A percentile compares a stretch with the other conserved stretches of the same genome.
Conservation (phyloP, 306 rosid genomes). For the Pterocarpus santalinus region DNA sequence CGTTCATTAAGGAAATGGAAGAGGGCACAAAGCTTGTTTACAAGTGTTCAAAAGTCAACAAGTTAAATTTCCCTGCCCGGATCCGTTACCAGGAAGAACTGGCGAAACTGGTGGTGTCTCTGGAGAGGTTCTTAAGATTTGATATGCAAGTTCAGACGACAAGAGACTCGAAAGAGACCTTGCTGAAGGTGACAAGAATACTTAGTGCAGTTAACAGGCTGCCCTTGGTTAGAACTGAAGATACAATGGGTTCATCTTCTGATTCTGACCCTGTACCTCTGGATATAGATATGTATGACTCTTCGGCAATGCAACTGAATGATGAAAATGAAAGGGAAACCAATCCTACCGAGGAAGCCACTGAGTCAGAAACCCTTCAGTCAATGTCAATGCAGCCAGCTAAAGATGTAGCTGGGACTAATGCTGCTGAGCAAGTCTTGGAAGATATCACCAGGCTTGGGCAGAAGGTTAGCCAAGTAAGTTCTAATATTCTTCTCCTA, state of each 20-base stretch:
- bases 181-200: background rate
- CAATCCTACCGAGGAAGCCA: no score
- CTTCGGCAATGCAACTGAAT: no score
- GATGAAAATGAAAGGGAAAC: no score
- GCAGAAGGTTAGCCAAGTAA: no score
- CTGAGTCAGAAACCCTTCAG: no score
- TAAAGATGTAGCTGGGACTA: no score
- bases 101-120: background rate
- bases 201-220: background rate
- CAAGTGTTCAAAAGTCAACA: background rate
- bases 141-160: background rate
- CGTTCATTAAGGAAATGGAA: background rate
- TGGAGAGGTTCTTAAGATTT: background rate
- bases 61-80: background rate
- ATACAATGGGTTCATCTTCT: background rate
- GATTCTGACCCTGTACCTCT: no score
- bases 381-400: no score
- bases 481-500: no score
- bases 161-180: slow-evolving; percentile 25
- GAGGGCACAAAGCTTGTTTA: background rate
- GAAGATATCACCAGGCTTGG: no score
- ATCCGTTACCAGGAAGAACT: background rate
- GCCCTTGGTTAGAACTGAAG: background rate
- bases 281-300: no score
- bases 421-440: no score